Conservation (phyloP, 768 basidiomycete genomes). For the Pulveroboletus frians region DNA sequence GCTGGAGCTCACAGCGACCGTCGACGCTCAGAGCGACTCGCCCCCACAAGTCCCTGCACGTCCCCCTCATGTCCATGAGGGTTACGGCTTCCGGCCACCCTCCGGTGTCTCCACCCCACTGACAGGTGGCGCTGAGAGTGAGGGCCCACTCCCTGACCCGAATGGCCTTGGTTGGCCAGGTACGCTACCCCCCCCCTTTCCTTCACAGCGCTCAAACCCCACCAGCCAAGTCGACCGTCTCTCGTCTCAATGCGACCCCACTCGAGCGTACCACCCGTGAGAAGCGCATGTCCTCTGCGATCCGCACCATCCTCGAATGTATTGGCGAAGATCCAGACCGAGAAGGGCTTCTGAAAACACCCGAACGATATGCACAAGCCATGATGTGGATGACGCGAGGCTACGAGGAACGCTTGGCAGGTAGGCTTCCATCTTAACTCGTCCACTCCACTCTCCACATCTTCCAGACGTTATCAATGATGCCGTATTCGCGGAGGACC, state of each 20-base stretch:
- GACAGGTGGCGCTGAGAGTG: conserved; percentile 23
- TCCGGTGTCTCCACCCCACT: conserved; percentile 67
- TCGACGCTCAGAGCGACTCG: conserved; percentile 7
- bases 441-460: conserved; percentile 9
- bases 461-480: conserved; percentile 91
- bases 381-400: conserved; percentile 99
- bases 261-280: conserved; percentile 69
- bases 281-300: conserved; percentile 72
- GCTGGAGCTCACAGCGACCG: conserved; percentile 38
- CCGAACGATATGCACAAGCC: conserved; percentile 94
- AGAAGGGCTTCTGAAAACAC: conserved; percentile 87
- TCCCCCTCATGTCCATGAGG: conserved; percentile 52
- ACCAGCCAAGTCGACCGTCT: conserved; percentile 83
- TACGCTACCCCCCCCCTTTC: conserved; percentile 29
- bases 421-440: conserved; percentile 37
- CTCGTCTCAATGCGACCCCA: conserved; percentile 74
- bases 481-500: conserved; percentile 97
- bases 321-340: conserved; percentile 98
- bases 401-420: conserved; percentile 91
- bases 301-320: conserved; percentile 90
- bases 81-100: conserved; percentile 73
- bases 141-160: conserved; percentile 40
- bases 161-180: conserved; percentile 95
- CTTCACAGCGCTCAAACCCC: conserved; percentile 11
- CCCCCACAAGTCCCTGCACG: conserved; percentile 15